These are phyloP conservation scores for Populus ilicifolia DNA, from an alignment of 345 rosid genomes.

Conservation along the genomic window DNA sequence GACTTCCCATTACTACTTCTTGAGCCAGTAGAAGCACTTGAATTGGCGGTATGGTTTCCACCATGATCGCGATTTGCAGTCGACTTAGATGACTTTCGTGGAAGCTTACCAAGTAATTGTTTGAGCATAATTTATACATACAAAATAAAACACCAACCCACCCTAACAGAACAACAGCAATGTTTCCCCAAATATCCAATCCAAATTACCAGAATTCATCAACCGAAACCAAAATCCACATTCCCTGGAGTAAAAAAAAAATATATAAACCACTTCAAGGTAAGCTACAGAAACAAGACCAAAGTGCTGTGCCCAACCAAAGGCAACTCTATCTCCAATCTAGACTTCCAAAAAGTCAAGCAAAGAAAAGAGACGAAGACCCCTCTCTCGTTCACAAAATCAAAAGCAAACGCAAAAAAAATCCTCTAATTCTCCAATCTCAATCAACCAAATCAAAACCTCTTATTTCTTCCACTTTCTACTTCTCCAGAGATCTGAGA, in stretches of 20 bases:
- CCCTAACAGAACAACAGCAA: constrained; percentile 17
- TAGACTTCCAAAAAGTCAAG: constrained; percentile 9
- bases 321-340: background rate
- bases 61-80: constrained; percentile 55
- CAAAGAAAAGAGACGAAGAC: constrained; percentile 8
- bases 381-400: constrained; percentile 14
- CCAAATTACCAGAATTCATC: constrained; percentile 16
- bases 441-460: constrained; percentile 21
- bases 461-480: constrained; percentile 12
- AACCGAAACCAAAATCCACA: constrained; percentile 12
- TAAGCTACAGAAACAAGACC: background rate
- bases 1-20: constrained; percentile 43
- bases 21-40: constrained; percentile 38
- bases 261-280: constrained; percentile 1
- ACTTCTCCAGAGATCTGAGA: background rate
- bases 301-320: background rate
- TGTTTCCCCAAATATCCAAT: constrained; percentile 4
- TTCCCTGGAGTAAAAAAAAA: background rate
- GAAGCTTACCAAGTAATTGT: constrained; percentile 79
- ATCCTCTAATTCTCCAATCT: constrained; percentile 17
- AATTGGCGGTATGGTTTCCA: constrained; percentile 34
- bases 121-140: constrained; percentile 54
- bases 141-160: constrained; percentile 7
- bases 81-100: constrained; percentile 71
- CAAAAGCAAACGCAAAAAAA: constrained; percentile 11